Base-by-base conservation (phyloP, 257 asterid genomes). In the Plantago major region DNA sequence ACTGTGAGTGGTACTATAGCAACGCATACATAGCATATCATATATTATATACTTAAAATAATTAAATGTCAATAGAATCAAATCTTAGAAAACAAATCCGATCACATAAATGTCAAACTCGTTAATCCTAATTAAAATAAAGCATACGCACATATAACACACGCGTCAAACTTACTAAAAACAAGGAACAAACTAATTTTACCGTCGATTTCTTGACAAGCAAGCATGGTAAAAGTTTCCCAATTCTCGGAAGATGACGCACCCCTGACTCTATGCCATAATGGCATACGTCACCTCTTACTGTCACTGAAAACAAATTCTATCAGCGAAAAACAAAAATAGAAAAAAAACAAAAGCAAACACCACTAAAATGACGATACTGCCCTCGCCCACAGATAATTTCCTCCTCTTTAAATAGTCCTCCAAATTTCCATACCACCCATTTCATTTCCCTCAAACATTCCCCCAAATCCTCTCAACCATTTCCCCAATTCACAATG, bases 401-500 rank as follows among this genome's bases (percentile, higher is more conserved):
- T 38, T 17, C 45, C 18, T n/a, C 43, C 14, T 59, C 52, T 59
- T 59, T 43, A 42, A n/a, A 57, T 57, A 57, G 44, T 11, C 49
- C 4, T 51, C 13, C 22, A 51, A 45, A 12, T 22, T 44, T n/a
- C 10, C 14, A 40, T 8, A 9, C n/a, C 54, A 1, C 11, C 22
- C 46, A 10, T 9, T n/a, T 15, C 26, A 11, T 46, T 22, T 13
- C 26, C 8, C 38, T 22, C 50, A 42, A 5, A 15, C 18, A 0
- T 18, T 22, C n/a, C 44, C 62, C 10, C 12, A 58, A 37, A 7
- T 37, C 19, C 19, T 8, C 28, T 11, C 14, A 16, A 16, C 40
- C 40, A 58, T 3, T 3, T 37, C 42, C 5, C 14, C 9, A 15
- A 33, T 26, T 16, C 43, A 18, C 6, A 19, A 77, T 78, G 84